Conservation (phyloP, 2,329 filamentous ascomycete genomes). For the Fusarium burgessii region DNA sequence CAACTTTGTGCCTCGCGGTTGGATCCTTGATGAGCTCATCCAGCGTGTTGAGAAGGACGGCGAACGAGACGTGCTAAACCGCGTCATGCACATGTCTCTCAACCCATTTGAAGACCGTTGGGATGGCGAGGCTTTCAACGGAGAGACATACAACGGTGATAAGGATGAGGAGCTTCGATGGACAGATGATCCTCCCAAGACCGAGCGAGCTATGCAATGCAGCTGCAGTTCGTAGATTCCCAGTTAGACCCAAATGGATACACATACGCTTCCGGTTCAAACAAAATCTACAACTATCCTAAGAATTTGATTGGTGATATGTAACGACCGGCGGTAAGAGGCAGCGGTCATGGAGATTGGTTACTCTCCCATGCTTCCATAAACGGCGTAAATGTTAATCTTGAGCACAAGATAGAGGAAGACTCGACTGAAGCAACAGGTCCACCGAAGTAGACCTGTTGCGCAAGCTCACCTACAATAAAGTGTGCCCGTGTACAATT, state of each 20-base stretch:
- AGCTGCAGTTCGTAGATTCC: slow-evolving; percentile 84
- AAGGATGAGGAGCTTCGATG: slow-evolving; percentile 82
- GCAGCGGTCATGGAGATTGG: slow-evolving; percentile 69
- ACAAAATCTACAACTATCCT: slow-evolving; percentile 26
- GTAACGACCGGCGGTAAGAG: slow-evolving; percentile 82
- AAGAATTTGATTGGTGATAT: slow-evolving; percentile 53
- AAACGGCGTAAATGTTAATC: slow-evolving; percentile 73
- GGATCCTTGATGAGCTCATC: slow-evolving; percentile 95
- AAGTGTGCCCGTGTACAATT: slow-evolving; percentile 77
- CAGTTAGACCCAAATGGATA: slow-evolving; percentile 1
- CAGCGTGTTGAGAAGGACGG: slow-evolving; percentile 85
- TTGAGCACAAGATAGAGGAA: slow-evolving; percentile 80
- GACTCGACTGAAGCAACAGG: slow-evolving; percentile 67
- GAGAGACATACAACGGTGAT: slow-evolving; percentile 67
- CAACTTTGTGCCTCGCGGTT: slow-evolving; percentile 89
- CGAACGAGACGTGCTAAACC: slow-evolving; percentile 81
- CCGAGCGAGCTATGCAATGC: slow-evolving; percentile 87
- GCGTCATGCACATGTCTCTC: slow-evolving; percentile 84
- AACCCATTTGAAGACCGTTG: slow-evolving; percentile 87
- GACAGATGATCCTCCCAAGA: slow-evolving; percentile 85
- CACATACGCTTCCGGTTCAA: not conserved
- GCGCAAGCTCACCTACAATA: slow-evolving; percentile 79
- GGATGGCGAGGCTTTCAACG: slow-evolving; percentile 64
- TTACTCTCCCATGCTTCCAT: slow-evolving; percentile 77
- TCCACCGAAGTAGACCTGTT: slow-evolving; percentile 52